Conservation (phyloP, 2,329 filamentous ascomycete genomes). For the Phoma sp. region DNA sequence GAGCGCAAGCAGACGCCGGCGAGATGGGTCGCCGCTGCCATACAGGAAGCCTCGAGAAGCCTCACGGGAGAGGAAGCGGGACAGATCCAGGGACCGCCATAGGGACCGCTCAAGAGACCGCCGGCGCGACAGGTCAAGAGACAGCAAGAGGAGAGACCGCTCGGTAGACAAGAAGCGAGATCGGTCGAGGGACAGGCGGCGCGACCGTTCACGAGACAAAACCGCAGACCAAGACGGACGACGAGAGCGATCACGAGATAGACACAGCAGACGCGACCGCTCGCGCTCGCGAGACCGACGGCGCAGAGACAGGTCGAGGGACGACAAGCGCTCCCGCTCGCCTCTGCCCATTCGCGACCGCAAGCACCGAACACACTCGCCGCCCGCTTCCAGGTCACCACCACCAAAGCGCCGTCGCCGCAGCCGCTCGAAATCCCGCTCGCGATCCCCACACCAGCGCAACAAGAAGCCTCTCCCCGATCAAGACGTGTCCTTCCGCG, state of each 20-base stretch:
- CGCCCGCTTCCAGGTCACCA: constrained; percentile 35
- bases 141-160: constrained; percentile 14
- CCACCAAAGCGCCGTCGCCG: constrained; percentile 46
- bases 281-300: constrained; percentile 24
- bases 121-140: constrained; percentile 27
- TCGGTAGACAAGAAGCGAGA: constrained; percentile 25
- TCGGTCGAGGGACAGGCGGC: constrained; percentile 21
- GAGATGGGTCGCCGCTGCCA: constrained; percentile 37
- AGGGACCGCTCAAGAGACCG: constrained; percentile 28
- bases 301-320: constrained; percentile 22
- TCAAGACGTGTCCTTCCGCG: constrained; percentile 56
- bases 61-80: constrained; percentile 24
- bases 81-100: constrained; percentile 16
- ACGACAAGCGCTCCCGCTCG: constrained; percentile 33
- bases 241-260: constrained; percentile 21
- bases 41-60: constrained; percentile 33
- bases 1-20: constrained; percentile 12
- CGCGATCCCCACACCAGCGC: constrained; percentile 52
- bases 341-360: constrained; percentile 33
- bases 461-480: constrained; percentile 54
- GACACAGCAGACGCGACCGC: constrained; percentile 18
- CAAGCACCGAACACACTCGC: constrained; percentile 36
- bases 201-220: constrained; percentile 29
- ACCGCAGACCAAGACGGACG: constrained; percentile 20
- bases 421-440: constrained; percentile 46